Evolutionary conservation across 768 basidiomycete species (phyloP).

Genomic region (Rhodotorula kratochvilovae): DNA sequence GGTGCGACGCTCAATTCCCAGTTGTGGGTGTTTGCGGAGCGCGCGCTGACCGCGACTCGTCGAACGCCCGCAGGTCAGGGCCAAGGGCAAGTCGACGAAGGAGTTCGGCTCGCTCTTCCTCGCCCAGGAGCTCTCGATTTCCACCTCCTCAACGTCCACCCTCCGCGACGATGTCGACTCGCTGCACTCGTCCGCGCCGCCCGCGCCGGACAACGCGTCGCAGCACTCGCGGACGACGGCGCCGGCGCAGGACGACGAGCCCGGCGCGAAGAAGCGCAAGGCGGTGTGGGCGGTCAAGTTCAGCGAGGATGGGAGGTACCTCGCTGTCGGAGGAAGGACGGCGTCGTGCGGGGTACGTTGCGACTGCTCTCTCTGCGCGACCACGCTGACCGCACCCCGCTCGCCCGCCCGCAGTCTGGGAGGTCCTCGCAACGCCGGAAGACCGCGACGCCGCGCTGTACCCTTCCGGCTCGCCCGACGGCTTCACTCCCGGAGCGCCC

Average conservation of each 20-base stretch:
- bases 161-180: not conserved
- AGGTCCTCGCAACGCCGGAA: constrained; percentile 31
- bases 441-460: constrained; percentile 4
- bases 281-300: constrained; percentile 44
- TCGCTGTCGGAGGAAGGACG: constrained; percentile 45
- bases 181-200: not conserved
- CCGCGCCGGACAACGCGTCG: constrained; percentile 1
- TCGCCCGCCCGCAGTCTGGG: constrained; percentile 30
- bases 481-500: not conserved
- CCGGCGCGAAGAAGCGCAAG: constrained; percentile 29
- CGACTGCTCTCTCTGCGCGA: not conserved
- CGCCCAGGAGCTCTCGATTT: constrained; percentile 42
- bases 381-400: no score
- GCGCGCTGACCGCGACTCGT: no score
- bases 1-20: not conserved
- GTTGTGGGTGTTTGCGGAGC: not conserved
- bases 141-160: not conserved
- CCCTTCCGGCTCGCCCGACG: not conserved
- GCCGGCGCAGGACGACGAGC: not conserved
- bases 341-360: constrained; percentile 39
- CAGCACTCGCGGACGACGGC: not conserved
- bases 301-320: constrained; percentile 39
- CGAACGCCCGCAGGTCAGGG: constrained; percentile 9
- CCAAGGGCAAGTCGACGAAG: constrained; percentile 31
- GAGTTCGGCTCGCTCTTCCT: constrained; percentile 43